Base-by-base conservation (phyloP, 2,329 filamentous ascomycete species). In the Neoarthrinium moseri region DNA sequence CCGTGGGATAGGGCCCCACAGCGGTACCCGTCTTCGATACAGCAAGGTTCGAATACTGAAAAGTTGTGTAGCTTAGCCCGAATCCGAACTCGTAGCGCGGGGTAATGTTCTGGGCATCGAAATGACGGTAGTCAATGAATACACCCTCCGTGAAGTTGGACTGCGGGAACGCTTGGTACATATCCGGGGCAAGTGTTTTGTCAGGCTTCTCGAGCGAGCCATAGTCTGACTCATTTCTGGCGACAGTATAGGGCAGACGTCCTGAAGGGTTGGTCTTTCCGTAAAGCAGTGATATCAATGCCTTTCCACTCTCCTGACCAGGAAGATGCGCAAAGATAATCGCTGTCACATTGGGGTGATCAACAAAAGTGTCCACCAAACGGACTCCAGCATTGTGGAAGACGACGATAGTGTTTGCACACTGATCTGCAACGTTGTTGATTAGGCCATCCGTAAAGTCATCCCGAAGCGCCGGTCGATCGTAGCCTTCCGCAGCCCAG, bases 401-500 rank as follows among this genome's bases (percentile, higher is more conserved):
- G 1, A 75, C 63, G 2, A 77, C 75, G 12, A 77, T 67, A 4
- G 74, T 76, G 42, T 72, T 76, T 43, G 65, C 63, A 55, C 72
- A 77, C 37, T 68, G 65, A 4, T 57, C 57, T 3, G 75, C 74
- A 1, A 77, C 69, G 30, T 71, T 73, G 2, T 56, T 54, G 8
- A 79, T 66, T 1, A 78, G 58, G 1, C 53, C 54, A 45, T 79
- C 73, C 8, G 69, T 73, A 15, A 73, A 72, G 48, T 80, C 83
- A 56, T 87, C 83, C 37, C 74, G 72, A 44, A 86, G 70, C 18
- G 70, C 70, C 3, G 73, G 63, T 51, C 73, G 67, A 47, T 81
- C 67, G 53, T 71, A 81, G 1, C 83, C 84, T 62, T 89, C 85
- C 0, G 82, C 80, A 2, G 80, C 75, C 63, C 84, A 81, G 29